Evolutionary conservation across 345 rosid genomes (phyloP).

Genomic region (Melastoma malabathricum): DNA sequence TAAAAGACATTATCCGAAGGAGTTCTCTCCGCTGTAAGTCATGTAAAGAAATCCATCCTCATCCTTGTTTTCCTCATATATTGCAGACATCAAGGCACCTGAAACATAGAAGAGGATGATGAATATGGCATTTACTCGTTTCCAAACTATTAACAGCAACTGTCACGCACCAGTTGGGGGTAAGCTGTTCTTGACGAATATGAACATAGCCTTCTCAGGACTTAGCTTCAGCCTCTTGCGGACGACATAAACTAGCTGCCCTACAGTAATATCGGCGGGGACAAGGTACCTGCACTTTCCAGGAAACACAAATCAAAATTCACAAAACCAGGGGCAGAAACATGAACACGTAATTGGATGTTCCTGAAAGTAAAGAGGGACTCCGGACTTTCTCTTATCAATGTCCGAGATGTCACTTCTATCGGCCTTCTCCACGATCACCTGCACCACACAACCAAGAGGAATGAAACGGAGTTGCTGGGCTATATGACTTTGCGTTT

Average conservation of each 20-base stretch:
- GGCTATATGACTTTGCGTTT: no score
- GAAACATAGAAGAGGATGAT: conserved; percentile 4
- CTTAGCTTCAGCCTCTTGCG: conserved; percentile 67
- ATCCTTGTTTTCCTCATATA: conserved; percentile 53
- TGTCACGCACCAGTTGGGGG: conserved; percentile 45
- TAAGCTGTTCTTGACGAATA: conserved; percentile 49
- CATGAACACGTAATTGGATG: background rate
- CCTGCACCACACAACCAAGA: conserved; percentile 26
- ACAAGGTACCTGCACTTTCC: conserved; percentile 47
- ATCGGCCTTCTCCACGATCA: conserved; percentile 85
- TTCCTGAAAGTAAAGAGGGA: background rate
- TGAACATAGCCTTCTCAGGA: conserved; percentile 60
- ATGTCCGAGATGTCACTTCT: conserved; percentile 84
- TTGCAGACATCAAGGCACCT: conserved; percentile 53
- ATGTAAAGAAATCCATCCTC: conserved; percentile 68
- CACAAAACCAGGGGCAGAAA: background rate
- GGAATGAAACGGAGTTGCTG: no score
- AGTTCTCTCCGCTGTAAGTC: conserved; percentile 68
- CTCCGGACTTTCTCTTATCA: conserved; percentile 83
- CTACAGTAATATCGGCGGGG: conserved; percentile 61
- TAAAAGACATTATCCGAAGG: conserved; percentile 27
- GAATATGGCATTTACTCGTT: no score
- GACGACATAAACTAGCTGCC: conserved; percentile 67
- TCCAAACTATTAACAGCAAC: background rate
- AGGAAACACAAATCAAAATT: background rate